These are phyloP conservation scores for Diaporthe vexans DNA, from an alignment of 2,329 filamentous ascomycete genomes.

Conservation along the genomic window DNA sequence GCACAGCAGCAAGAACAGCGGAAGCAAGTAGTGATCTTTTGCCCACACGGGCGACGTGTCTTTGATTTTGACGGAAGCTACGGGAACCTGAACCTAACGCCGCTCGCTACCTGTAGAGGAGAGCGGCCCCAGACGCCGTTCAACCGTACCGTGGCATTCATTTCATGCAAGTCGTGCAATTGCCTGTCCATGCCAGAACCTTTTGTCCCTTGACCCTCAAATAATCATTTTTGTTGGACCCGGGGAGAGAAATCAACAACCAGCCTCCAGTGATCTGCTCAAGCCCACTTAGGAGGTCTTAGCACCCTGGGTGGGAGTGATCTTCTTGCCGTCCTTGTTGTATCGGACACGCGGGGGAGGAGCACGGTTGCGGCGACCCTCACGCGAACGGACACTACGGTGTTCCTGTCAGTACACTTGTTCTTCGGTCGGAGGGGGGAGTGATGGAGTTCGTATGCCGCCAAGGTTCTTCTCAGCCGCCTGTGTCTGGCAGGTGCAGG, in stretches of 20 bases:
- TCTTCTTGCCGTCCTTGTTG: slow-evolving; percentile 99
- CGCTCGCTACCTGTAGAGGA: slow-evolving; percentile 32
- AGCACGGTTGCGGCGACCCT: slow-evolving; percentile 98
- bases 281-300: slow-evolving; percentile 66
- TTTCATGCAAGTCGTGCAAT: slow-evolving; percentile 40
- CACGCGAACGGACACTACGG: slow-evolving; percentile 92
- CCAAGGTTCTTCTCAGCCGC: slow-evolving; percentile 63
- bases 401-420: slow-evolving; percentile 56
- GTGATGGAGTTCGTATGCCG: slow-evolving; percentile 44
- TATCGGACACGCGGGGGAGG: slow-evolving; percentile 97
- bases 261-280: slow-evolving; percentile 20
- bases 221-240: slow-evolving; percentile 19
- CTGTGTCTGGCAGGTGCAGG: slow-evolving; percentile 49
- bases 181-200: slow-evolving; percentile 38
- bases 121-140: slow-evolving; percentile 40
- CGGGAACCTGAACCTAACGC: slow-evolving; percentile 40
- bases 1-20: not conserved
- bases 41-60: slow-evolving; percentile 39
- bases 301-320: slow-evolving; percentile 85
- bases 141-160: slow-evolving; percentile 35
- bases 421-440: slow-evolving; percentile 45
- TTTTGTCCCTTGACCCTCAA: slow-evolving; percentile 37
- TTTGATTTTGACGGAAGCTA: slow-evolving; percentile 41
- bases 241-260: slow-evolving; percentile 22
- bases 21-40: slow-evolving; percentile 5